A percentile compares a stretch with the other conserved stretches of the same genome.
Conservation (phyloP, 805 yeast genomes). For the Yarrowia bubula region DNA sequence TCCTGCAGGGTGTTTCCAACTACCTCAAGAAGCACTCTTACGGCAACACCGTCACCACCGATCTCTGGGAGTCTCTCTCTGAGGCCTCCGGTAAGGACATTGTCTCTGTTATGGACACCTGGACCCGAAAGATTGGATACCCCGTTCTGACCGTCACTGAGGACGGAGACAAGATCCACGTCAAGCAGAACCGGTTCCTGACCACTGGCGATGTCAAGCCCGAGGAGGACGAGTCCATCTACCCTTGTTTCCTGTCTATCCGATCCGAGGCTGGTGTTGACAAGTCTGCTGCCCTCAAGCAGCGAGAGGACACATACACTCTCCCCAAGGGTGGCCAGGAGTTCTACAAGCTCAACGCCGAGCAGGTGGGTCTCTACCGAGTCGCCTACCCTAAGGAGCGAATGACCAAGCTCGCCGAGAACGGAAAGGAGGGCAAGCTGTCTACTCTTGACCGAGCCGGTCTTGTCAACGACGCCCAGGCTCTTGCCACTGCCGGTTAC, state of each 20-base stretch:
- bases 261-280: conserved; percentile 58
- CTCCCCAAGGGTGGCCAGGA: conserved; percentile 41
- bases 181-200: conserved; percentile 61
- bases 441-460: conserved; percentile 63
- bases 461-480: conserved; percentile 58
- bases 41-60: conserved; percentile 70
- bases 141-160: conserved; percentile 60
- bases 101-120: conserved; percentile 56
- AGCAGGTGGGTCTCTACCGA: conserved; percentile 61
- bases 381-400: conserved; percentile 54
- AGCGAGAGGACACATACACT: conserved; percentile 48
- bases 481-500: conserved; percentile 54
- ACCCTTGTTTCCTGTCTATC: conserved; percentile 58
- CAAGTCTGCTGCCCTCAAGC: conserved; percentile 54
- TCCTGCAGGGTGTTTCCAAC: conserved; percentile 68
- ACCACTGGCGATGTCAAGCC: conserved; percentile 58
- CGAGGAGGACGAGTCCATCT: conserved; percentile 54
- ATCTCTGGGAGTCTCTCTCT: conserved; percentile 66
- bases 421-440: conserved; percentile 52
- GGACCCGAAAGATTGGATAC: conserved; percentile 74
- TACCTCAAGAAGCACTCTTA: conserved; percentile 63
- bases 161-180: conserved; percentile 41
- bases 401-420: conserved; percentile 51
- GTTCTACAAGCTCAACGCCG: conserved; percentile 60
- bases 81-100: conserved; percentile 64